phyloP scores from a whole-genome alignment of 1,284 basidiomycete species.

The Ceratobasidium sp. region DNA sequence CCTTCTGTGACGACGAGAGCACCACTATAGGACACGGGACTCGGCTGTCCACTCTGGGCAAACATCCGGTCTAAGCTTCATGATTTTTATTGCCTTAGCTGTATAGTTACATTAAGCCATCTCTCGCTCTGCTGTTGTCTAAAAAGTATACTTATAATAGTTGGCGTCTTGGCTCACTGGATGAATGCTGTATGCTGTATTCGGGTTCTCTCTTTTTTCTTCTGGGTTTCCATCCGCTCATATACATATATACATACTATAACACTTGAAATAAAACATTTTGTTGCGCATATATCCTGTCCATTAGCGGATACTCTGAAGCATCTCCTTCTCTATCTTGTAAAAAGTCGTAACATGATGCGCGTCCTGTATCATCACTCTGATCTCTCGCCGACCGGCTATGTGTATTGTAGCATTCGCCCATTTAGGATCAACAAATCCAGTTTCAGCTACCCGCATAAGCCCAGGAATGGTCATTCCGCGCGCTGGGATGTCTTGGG shows the following conservation, averaged over 20 bases:
- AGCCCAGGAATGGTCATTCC: constrained; percentile 40
- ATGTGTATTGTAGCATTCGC: constrained; percentile 36
- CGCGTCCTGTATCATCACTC: constrained; percentile 26
- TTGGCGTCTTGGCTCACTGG: background rate
- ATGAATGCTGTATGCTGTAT: too few species aligned
- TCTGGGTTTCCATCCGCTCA: too few species aligned
- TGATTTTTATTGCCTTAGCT: background rate
- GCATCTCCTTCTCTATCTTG: constrained; percentile 33
- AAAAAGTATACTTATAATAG: background rate
- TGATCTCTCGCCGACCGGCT: constrained; percentile 25
- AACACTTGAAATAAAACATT: background rate
- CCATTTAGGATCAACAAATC: constrained; percentile 41
- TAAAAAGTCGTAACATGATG: constrained; percentile 37
- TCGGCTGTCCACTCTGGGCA: background rate
- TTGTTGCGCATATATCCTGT: constrained; percentile 11
- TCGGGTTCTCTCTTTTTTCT: too few species aligned
- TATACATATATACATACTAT: too few species aligned
- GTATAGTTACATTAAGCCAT: background rate
- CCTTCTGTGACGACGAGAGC: constrained; percentile 23
- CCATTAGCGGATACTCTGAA: constrained; percentile 12
- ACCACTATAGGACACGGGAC: background rate
- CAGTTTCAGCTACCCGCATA: constrained; percentile 36
- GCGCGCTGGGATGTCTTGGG: constrained; percentile 17
- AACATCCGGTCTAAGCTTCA: background rate
- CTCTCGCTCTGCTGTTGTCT: background rate